These are phyloP conservation scores for Rhizopus microsporus DNA, from an alignment of 371 early-diverging fungal genomes.

Conservation along the genomic window DNA sequence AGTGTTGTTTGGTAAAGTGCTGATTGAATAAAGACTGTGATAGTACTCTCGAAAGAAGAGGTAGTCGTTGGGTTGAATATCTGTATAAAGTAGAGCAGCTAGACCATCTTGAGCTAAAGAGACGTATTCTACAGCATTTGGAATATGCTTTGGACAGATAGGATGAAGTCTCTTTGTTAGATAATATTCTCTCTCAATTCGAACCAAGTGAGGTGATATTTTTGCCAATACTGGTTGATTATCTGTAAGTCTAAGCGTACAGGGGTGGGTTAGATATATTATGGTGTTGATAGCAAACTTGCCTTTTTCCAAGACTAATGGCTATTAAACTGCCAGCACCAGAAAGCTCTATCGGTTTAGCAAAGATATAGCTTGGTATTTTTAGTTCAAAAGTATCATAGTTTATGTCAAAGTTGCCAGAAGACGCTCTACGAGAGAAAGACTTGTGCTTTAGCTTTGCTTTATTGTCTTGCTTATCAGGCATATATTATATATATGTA, in stretches of 20 bases:
- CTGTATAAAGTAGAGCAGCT: constrained; percentile 36
- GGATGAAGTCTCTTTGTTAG: constrained; percentile 38
- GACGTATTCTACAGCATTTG: constrained; percentile 36
- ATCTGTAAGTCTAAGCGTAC: constrained; percentile 25
- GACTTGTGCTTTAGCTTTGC: neutral
- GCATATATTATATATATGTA: no score
- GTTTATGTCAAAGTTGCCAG: constrained; percentile 40
- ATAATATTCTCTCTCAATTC: constrained; percentile 46
- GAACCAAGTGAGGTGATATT: constrained; percentile 40
- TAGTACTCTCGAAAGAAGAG: constrained; percentile 17
- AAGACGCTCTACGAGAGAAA: constrained; percentile 6
- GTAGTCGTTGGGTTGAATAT: constrained; percentile 24
- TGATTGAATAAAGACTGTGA: constrained; percentile 7
- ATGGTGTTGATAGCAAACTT: neutral
- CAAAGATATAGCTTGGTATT: constrained; percentile 44
- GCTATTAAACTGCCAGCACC: constrained; percentile 45
- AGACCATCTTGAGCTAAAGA: constrained; percentile 39
- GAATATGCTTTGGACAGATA: constrained; percentile 34
- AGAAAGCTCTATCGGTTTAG: constrained; percentile 32
- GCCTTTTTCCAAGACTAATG: constrained; percentile 41
- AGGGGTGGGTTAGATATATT: neutral
- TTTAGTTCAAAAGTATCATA: constrained; percentile 34
- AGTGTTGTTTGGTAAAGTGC: neutral
- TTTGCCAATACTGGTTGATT: constrained; percentile 36
- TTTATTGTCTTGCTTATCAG: constrained; percentile 1